Base-by-base conservation (phyloP, 768 basidiomycete genomes). In the Rhizopogon roseolus region DNA sequence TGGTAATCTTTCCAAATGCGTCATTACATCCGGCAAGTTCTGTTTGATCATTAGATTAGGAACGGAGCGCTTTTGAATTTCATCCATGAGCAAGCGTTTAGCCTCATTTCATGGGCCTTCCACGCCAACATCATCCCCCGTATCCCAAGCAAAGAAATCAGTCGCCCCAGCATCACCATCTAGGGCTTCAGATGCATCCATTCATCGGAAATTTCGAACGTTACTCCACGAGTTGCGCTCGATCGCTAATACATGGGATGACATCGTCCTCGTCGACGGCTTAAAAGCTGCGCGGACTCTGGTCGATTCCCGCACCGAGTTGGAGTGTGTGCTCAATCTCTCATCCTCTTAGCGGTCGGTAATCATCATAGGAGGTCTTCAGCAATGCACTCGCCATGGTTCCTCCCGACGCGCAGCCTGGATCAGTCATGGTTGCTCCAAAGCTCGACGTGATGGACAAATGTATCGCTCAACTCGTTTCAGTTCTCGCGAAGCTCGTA, bases 41-140 rank as follows among this genome's bases (percentile, higher is more conserved):
- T n/a, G n/a, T n/a, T n/a, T n/a, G n/a, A n/a, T n/a, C n/a, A n/a
- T n/a, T n/a, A n/a, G n/a, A n/a, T n/a, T n/a, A n/a, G n/a, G n/a
- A n/a, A n/a, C n/a, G n/a, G n/a, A n/a, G n/a, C 22, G 22, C 22
- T 1, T 22, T 22, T 22, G 22, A 3, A 1, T 22, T 22, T 22
- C 50, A 54, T 50, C 32, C 55, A 81, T 81, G 79, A 75, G 73
- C 60, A 69, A 68, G 56, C 82, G 90, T 42, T 74, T 92, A 17
- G 81, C 86, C 36, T 93, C 90, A 0, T 91, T 93, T 68, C 79
- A 78, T 57, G 85, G 88, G 6, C 90, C 90, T 1, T 92, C 90
- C 10, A 83, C 87, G 2, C 90, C 90, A 0, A 76, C 81, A 1
- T 64, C 85, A 0, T 84, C 85, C 0, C 90, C 90, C 13, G 82